Evolutionary conservation across 495 filamentous ascomycete species (phyloP), one percentile per base, ranked within the genome.

Genomic region (Penicillium diatomitis): DNA sequence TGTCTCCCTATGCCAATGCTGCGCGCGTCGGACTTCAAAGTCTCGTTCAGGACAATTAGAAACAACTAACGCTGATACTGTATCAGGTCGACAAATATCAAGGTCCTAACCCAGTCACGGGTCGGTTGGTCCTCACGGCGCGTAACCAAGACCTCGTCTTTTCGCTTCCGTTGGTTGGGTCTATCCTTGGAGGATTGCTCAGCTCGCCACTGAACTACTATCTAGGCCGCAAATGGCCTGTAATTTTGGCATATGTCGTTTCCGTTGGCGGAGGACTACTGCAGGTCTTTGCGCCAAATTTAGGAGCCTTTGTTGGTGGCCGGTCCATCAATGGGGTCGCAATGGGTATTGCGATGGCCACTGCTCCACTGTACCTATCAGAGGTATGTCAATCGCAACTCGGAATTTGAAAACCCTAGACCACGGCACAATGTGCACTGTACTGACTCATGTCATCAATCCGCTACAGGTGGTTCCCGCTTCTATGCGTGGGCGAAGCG

Each of bases 81-180:
- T 20, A 10, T 35, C 31, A 69, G 66, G 63, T 69, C 4, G 54
- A 53, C 32, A 63, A 58, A 27, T 70, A 61, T 32, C 65, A 70
- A 55, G 65, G 67, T 12, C 52, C 47, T 7, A 61, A 67, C 32
- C 58, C 58, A 30, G 54, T 32, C 4, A 60, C 58, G 8, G 58
- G 60, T 27, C 48, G 34, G 33, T 54, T 57, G 8, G 56, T 56
- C 34, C 54, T 70, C 10, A 66, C 62, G 4, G 67, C 65, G 6
- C 67, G 61, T 44, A 70, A 70, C 39, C 65, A 68, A 33, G 62
- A 63, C 34, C 41, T 70, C 12, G 44, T 70, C 37, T 65, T 70
- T 37, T 70, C 63, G 8, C 46, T 68, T 6, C 65, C 67, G 5
- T 49, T 70, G 12, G 64, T 67, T 27, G 64, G 60, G 20, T 64